Conservation (phyloP, 108 stramenopile species). For the Nannochloropsis oceanica region DNA sequence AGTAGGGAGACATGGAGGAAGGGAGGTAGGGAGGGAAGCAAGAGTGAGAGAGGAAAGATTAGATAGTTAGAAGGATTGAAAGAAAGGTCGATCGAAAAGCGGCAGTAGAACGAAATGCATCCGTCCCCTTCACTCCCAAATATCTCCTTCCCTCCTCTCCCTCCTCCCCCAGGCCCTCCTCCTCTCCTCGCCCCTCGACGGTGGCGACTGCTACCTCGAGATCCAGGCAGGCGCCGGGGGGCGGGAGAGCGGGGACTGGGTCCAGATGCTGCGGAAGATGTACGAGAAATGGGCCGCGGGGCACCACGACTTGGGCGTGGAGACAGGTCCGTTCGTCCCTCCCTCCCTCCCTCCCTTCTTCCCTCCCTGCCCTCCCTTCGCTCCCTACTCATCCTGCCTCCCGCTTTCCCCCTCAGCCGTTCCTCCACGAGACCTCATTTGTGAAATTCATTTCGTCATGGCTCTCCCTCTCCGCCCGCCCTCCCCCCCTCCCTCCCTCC, state of each 20-base stretch:
- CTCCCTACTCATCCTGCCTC: too few relatives aligned
- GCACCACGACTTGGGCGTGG: neutral
- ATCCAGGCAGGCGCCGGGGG: constrained; percentile 30
- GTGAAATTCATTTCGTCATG: too few relatives aligned
- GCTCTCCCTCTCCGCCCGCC: neutral
- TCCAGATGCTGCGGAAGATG: constrained; percentile 28
- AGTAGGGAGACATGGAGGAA: too few relatives aligned
- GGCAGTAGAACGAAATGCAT: neutral
- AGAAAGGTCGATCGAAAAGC: neutral
- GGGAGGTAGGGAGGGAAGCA: neutral
- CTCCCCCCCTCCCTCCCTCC: neutral
- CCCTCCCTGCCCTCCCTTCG: too few relatives aligned
- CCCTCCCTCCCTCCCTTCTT: neutral
- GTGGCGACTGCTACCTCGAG: constrained; percentile 8
- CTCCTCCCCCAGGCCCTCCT: neutral
- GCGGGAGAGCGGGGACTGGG: constrained; percentile 28
- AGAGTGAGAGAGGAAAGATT: too few relatives aligned
- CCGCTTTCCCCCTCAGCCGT: too few relatives aligned
- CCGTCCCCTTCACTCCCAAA: too few relatives aligned
- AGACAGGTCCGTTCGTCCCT: neutral
- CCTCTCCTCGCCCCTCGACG: constrained; percentile 1
- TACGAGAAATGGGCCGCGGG: constrained; percentile 22
- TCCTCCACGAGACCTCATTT: too few relatives aligned
- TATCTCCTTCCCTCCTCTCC: neutral
- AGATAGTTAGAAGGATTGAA: neutral